Conservation (phyloP, 2,329 filamentous ascomycete genomes). For the Talaromyces sp. region DNA sequence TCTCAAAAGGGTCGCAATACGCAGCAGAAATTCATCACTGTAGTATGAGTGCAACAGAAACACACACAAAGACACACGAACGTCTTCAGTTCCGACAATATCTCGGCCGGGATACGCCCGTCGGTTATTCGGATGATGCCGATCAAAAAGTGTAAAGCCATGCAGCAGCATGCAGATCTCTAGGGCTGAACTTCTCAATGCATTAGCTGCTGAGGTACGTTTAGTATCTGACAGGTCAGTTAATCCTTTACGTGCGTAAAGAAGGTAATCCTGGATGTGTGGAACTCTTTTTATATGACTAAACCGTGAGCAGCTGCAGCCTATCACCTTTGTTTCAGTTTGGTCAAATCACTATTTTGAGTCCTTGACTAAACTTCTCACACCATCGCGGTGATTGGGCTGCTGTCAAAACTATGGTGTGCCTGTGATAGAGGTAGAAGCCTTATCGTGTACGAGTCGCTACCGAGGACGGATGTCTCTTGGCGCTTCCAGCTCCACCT, state of each 20-base stretch:
- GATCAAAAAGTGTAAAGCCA: background rate
- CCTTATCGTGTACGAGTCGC: background rate
- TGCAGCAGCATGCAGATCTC: background rate
- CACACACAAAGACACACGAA: no score
- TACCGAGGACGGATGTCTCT: background rate
- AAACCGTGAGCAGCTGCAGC: background rate
- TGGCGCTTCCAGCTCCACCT: background rate
- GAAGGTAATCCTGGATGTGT: background rate
- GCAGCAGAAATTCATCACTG: background rate
- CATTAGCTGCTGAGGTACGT: background rate
- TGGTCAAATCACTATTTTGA: background rate
- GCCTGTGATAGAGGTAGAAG: background rate
- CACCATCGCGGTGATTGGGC: background rate
- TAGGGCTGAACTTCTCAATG: background rate
- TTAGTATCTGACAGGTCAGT: background rate
- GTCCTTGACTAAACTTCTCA: background rate
- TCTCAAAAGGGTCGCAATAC: background rate
- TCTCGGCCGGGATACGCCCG: background rate
- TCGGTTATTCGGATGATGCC: background rate
- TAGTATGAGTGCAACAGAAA: background rate
- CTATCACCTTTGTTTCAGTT: background rate
- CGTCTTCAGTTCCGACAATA: background rate
- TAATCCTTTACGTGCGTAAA: background rate
- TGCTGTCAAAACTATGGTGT: background rate
- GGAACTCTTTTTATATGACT: background rate